These are phyloP conservation scores for Kwoniella sp. DNA, from an alignment of 768 basidiomycete species.

Conservation along the genomic window DNA sequence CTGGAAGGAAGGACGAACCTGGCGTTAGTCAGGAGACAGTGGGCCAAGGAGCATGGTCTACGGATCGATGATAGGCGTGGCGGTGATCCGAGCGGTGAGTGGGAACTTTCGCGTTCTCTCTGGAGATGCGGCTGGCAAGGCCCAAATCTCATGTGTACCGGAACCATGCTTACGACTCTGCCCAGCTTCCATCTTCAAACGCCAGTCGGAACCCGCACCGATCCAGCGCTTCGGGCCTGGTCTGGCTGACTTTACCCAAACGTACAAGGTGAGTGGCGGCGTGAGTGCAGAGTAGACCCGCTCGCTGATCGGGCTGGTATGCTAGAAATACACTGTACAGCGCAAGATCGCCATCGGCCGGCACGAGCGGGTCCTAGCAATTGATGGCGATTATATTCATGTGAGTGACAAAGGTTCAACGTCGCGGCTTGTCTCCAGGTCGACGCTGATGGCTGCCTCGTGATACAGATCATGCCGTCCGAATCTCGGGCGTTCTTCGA, in stretches of 20 bases:
- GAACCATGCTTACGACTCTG: not conserved
- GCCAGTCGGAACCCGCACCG: conserved; percentile 64
- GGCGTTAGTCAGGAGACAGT: conserved; percentile 70
- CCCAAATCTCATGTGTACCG: too few species aligned
- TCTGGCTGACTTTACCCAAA: conserved; percentile 67
- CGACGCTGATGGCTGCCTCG: not conserved
- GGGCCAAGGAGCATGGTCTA: conserved; percentile 67
- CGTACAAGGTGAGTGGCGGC: conserved; percentile 66
- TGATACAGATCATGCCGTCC: conserved; percentile 75
- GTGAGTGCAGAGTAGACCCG: not conserved
- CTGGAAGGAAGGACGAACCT: conserved; percentile 81
- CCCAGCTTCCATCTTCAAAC: conserved; percentile 89
- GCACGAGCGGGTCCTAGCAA: conserved; percentile 83
- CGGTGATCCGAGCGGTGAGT: conserved; percentile 83
- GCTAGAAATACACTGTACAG: conserved; percentile 81
- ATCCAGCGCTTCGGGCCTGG: conserved; percentile 59
- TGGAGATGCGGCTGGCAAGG: too few species aligned
- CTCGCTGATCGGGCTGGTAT: not conserved
- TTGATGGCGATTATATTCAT: conserved; percentile 91
- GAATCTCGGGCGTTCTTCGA: conserved; percentile 78
- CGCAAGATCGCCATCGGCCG: conserved; percentile 91
- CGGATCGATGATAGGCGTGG: conserved; percentile 60
- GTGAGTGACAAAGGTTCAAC: too few species aligned
- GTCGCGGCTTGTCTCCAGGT: not conserved
- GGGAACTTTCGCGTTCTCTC: not conserved